Base-by-base conservation (phyloP, 257 asterid genomes). In the Paraleonurus japonicus region DNA sequence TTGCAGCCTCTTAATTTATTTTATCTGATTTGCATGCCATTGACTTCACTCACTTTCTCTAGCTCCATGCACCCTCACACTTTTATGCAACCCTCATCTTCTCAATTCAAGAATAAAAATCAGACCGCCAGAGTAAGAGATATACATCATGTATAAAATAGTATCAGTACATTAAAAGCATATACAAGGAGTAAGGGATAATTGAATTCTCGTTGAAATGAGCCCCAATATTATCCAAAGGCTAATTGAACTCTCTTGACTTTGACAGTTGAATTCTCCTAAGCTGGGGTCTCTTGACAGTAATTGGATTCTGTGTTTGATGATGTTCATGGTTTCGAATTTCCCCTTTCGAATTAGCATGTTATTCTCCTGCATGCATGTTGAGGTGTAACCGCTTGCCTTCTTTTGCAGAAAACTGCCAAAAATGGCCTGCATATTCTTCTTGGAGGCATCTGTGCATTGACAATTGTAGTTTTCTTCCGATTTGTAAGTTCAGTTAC, bases 361-460 rank as follows among this genome's bases (percentile, higher is more conserved):
- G 39, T 50, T 61, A 27, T 61, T 54, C 24, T 58, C 54, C 37
- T 22, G 20, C 51, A 19, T 28, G 33, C 27, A 43, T 67, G 16
- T 26, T 65, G 15, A 60, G 24, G 72, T 65, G 77, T 63, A 66
- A 54, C 61, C 54, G 13, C 67, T 32, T 24, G 59, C 61, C 78
- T 73, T 69, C 47, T 75, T 71, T 47, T 78, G 83, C 90, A 90
- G 98, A 85, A 65, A 77, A 85, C 96, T 73, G 97, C 97, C 67
- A 90, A 83, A 81, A 88, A 79, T 77, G 98, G 97, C 57, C 87
- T 90, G 83, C 95, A 92, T 74, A 83, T 92, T 78, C 96, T 92
- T 84, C 97, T 92, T 65, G 98, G 97, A 72, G 96, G 98, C 57
- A 72, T 92, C 37, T 90, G 98, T 76, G 98, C 98, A 32, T 83